Evolutionary conservation across 2,329 filamentous ascomycete species (phyloP), one percentile per base, ranked within the genome.

Genomic region (Coniella vitis): DNA sequence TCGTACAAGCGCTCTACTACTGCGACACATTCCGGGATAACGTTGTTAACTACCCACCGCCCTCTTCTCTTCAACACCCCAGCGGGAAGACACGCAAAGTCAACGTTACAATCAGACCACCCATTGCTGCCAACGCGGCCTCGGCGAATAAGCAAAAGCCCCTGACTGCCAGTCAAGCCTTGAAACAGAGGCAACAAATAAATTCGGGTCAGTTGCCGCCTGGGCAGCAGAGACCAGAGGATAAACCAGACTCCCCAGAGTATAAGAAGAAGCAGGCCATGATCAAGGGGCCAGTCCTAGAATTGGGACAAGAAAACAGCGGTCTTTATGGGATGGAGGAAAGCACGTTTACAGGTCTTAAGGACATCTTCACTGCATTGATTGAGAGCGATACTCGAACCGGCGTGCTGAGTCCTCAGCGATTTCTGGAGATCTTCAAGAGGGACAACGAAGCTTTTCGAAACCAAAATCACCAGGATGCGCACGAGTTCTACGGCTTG

Each of bases 191-290:
- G 60, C 72, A 75, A 57, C 70, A 74, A 52, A 68, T 79, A 56
- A 76, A 72, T 55, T 63, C 73, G 16, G 74, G 75, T 25, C 77
- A 80, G 52, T 68, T 76, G 20, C 70, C 76, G 16, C 74, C 74
- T 12, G 74, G 74, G 34, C 75, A 74, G 29, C 74, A 70, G 50
- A 84, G 66, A 3, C 87, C 88, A 8, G 93, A 97, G 65, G 93
- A 97, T 62, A 95, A 90, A 65, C 87, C 87, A 54, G 90, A 97
- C 61, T 90, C 90, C 1, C 89, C 91, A 1, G 93, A 98, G 68
- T 95, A 93, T 70, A 96, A 96, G 70, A 98, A 98, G 75, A 96
- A 95, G 69, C 83, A 93, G 64, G 90, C 90, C 16, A 83, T 97
- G 73, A 75, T 51, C 3, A 38, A 54, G 2, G 61, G 65, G 13